These are phyloP conservation scores for Rhodosporidiobolus sp. DNA, from an alignment of 768 basidiomycete genomes.

Conservation along the genomic window DNA sequence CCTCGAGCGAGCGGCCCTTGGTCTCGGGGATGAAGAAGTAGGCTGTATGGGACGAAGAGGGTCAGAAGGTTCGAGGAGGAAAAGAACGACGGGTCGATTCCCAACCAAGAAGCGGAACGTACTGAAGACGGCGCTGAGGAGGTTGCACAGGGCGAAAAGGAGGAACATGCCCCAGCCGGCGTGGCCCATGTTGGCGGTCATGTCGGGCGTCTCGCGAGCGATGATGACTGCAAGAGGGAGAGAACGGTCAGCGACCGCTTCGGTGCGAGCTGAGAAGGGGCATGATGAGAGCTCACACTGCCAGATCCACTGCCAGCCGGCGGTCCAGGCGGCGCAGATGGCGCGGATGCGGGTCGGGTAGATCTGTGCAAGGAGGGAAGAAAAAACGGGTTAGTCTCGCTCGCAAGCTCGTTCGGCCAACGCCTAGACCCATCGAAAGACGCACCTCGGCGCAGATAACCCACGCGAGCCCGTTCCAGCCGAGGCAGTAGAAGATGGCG, in stretches of 20 bases:
- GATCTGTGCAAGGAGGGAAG: constrained; percentile 38
- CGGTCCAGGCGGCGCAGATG: constrained; percentile 43
- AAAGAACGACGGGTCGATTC: background rate
- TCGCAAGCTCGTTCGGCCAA: constrained; percentile 45
- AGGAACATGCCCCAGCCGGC: constrained; percentile 43
- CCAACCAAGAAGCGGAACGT: background rate
- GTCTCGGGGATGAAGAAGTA: constrained; percentile 34
- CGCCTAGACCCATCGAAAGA: constrained; percentile 34
- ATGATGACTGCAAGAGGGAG: background rate
- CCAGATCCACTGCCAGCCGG: constrained; percentile 26
- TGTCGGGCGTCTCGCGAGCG: constrained; percentile 38
- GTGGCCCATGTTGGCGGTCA: constrained; percentile 35
- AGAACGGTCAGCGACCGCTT: too few relatives aligned
- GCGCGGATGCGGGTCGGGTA: constrained; percentile 45
- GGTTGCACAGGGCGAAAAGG: constrained; percentile 42
- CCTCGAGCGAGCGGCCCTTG: constrained; percentile 49
- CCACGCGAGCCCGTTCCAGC: constrained; percentile 56
- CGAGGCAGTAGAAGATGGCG: constrained; percentile 53
- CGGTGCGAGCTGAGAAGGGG: background rate
- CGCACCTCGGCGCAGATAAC: constrained; percentile 51
- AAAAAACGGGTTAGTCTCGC: background rate
- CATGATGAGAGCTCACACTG: constrained; percentile 48
- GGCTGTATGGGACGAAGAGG: background rate
- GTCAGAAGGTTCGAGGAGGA: background rate
- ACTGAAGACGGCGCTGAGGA: constrained; percentile 50